phyloP scores from a whole-genome alignment of 768 basidiomycete genomes.

The Tulasnella sp. region DNA sequence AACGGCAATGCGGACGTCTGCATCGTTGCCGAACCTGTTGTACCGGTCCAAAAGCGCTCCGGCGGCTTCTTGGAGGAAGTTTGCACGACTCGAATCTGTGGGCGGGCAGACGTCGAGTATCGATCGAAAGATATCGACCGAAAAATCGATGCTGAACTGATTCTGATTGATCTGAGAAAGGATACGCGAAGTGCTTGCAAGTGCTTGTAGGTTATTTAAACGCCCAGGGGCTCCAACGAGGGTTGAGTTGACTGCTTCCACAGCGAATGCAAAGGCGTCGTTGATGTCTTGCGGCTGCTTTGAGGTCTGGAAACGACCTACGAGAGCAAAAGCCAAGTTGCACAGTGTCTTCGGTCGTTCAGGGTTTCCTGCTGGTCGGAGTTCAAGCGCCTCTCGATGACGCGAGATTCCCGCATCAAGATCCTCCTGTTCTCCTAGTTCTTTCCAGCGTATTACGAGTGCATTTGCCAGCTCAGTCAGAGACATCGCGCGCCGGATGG shows the following conservation, averaged over 20 bases:
- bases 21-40: too few relatives aligned
- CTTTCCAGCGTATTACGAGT: not conserved
- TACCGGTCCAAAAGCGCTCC: too few relatives aligned
- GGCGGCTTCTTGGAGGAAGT: too few relatives aligned
- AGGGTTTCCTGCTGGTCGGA: not conserved
- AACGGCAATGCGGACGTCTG: too few relatives aligned
- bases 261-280: not conserved
- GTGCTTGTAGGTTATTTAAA: not conserved
- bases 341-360: not conserved
- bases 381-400: not conserved
- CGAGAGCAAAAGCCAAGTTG: not conserved
- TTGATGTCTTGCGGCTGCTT: not conserved
- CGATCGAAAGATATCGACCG: too few relatives aligned
- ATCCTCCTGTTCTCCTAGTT: not conserved
- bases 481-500: not conserved
- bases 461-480: not conserved
- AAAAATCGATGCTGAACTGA: not conserved
- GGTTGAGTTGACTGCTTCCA: not conserved
- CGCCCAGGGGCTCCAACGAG: not conserved
- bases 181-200: not conserved
- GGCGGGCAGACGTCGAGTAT: too few relatives aligned
- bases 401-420: not conserved
- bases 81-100: too few relatives aligned
- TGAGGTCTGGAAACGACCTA: not conserved
- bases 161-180: not conserved